Percentiles rank a stretch among this genome's conserved stretches.
phyloP scores from a whole-genome alignment of 1,139 yeast species.

The Scheffersomyces segobiensis region DNA sequence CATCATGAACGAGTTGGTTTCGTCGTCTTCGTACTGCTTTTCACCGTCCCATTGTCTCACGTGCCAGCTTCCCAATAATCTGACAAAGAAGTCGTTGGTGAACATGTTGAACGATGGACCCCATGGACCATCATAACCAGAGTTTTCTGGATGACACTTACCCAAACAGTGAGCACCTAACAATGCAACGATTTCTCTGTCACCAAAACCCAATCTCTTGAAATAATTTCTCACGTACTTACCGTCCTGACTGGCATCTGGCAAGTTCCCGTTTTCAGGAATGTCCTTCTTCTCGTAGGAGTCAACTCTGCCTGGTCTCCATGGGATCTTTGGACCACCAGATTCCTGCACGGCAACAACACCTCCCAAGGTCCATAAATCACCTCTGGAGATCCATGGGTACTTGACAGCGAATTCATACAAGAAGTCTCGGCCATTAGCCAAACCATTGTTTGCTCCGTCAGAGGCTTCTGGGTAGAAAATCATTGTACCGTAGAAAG shows the following conservation, averaged over 20 bases:
- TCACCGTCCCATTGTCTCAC: conserved; percentile 73
- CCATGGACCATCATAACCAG: conserved; percentile 95
- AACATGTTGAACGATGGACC: conserved; percentile 84
- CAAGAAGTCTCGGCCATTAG: conserved; percentile 64
- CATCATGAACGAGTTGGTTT: conserved; percentile 83
- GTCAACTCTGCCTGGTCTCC: conserved; percentile 85
- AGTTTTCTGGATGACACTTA: conserved; percentile 61
- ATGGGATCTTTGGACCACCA: conserved; percentile 81
- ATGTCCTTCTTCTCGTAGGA: conserved; percentile 36
- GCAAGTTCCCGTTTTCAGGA: conserved; percentile 74
- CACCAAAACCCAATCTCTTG: conserved; percentile 72
- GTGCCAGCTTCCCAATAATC: conserved; percentile 78
- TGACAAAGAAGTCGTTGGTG: conserved; percentile 77
- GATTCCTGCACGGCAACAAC: conserved; percentile 83
- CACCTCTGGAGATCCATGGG: conserved; percentile 86
- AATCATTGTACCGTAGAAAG: conserved; percentile 83
- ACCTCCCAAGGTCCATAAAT: conserved; percentile 85
- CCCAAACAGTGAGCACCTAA: conserved; percentile 91
- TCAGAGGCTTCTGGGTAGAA: conserved; percentile 64
- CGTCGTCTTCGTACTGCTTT: conserved; percentile 74
- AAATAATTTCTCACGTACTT: conserved; percentile 64
- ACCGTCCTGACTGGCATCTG: conserved; percentile 76
- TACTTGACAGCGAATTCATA: conserved; percentile 57
- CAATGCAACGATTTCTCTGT: conserved; percentile 81
- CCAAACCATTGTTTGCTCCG: conserved; percentile 76